phyloP scores from a whole-genome alignment of 495 filamentous ascomycete species.

The Penicillium simplicissimum region DNA sequence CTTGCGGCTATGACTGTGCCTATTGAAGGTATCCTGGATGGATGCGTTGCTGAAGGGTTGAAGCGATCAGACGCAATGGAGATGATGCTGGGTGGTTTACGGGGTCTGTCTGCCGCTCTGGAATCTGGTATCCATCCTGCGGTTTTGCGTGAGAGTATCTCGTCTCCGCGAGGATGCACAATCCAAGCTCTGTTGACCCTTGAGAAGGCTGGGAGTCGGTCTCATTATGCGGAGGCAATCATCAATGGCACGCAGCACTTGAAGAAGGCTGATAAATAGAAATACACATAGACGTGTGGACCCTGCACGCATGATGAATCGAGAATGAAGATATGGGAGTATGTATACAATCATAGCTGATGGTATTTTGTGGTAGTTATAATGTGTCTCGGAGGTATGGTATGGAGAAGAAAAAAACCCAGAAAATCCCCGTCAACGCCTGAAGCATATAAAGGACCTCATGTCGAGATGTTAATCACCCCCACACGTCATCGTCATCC shows the following conservation, averaged over 20 bases:
- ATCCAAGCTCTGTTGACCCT: slow-evolving; percentile 36
- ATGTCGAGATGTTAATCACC: slow-evolving; percentile 24
- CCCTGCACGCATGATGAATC: neutral
- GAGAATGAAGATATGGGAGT: slow-evolving; percentile 15
- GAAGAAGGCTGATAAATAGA: slow-evolving; percentile 20
- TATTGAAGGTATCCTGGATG: slow-evolving; percentile 42
- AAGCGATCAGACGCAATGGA: slow-evolving; percentile 37
- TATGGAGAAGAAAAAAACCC: neutral
- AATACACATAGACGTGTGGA: neutral
- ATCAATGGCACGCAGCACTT: slow-evolving; percentile 28
- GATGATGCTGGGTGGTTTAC: slow-evolving; percentile 33
- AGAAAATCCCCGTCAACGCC: neutral
- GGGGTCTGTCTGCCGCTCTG: slow-evolving; percentile 35
- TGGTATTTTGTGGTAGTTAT: neutral
- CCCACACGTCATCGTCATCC: slow-evolving; percentile 60
- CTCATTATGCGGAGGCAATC: slow-evolving; percentile 28
- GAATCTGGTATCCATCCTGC: slow-evolving; percentile 38
- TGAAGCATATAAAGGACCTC: neutral
- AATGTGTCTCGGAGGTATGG: neutral
- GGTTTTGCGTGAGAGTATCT: slow-evolving; percentile 37
- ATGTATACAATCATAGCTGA: slow-evolving; percentile 7
- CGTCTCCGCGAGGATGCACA: slow-evolving; percentile 39
- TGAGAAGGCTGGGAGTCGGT: slow-evolving; percentile 35
- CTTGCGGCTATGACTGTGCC: slow-evolving; percentile 37
- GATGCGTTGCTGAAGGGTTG: slow-evolving; percentile 40